These are phyloP conservation scores for Mycena rosella DNA, from an alignment of 768 basidiomycete genomes.

Conservation along the genomic window DNA sequence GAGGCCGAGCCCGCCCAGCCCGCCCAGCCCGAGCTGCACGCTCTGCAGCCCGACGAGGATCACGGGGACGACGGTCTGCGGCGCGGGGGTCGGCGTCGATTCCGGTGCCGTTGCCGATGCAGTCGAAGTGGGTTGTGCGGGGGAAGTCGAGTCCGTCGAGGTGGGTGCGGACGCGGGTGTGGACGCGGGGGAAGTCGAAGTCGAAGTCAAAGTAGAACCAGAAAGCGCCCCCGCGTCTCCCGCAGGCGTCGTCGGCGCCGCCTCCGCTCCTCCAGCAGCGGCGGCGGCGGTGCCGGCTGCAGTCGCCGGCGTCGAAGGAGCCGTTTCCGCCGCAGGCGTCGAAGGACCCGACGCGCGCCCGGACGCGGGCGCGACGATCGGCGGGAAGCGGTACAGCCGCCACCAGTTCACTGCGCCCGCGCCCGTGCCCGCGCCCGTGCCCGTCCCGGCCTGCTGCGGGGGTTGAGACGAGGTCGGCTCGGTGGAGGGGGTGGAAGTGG, in stretches of 20 bases:
- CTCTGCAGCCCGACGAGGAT: slow-evolving; percentile 88
- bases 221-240: too few species aligned
- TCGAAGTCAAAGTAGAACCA: too few species aligned
- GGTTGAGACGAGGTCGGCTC: not conserved
- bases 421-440: not conserved
- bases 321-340: not conserved
- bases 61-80: slow-evolving; percentile 77
- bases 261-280: not conserved
- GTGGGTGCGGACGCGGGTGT: not conserved
- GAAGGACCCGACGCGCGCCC: slow-evolving; percentile 13
- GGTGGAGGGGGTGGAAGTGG: too few species aligned
- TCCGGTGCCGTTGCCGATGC: not conserved
- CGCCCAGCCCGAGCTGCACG: slow-evolving; percentile 46
- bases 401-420: slow-evolving; percentile 76
- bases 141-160: not conserved
- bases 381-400: slow-evolving; percentile 86
- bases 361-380: slow-evolving; percentile 53
- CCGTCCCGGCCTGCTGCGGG: not conserved
- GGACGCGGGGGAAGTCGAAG: too few species aligned
- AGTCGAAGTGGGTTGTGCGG: not conserved
- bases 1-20: not conserved
- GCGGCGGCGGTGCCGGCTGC: not conserved
- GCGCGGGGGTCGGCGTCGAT: not conserved
- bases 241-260: too few species aligned
- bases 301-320: not conserved